These are phyloP conservation scores for Fraxinus cuspidata DNA, from an alignment of 257 asterid species.

Conservation along the genomic window DNA sequence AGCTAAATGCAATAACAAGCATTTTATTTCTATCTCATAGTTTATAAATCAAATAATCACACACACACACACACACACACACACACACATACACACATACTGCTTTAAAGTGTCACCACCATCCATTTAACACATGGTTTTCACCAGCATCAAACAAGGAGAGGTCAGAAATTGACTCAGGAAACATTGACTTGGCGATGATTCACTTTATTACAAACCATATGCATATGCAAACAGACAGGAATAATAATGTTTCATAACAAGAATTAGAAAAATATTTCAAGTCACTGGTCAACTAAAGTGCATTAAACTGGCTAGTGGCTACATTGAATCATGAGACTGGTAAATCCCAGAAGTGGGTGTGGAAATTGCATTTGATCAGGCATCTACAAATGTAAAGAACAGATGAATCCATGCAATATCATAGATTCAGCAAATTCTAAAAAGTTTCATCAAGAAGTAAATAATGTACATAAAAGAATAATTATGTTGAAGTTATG, in stretches of 20 bases:
- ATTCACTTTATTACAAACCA: neutral
- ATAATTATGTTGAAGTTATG: neutral
- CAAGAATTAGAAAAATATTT: neutral
- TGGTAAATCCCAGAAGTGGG: neutral
- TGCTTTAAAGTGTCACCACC: neutral
- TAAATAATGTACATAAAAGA: neutral
- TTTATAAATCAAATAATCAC: neutral
- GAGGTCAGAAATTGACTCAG: neutral
- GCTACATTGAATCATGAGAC: neutral
- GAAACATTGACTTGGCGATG: neutral
- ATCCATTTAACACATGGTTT: constrained; percentile 9
- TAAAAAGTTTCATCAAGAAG: constrained; percentile 2
- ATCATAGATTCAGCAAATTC: neutral
- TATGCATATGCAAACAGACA: neutral
- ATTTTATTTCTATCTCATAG: constrained; percentile 11
- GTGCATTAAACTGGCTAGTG: neutral
- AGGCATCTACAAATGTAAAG: neutral
- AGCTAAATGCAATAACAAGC: constrained; percentile 12
- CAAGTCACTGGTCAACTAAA: neutral
- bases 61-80: no score
- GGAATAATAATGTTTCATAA: neutral
- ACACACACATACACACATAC: no score
- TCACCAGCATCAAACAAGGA: constrained; percentile 2
- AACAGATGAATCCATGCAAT: neutral
- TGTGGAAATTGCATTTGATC: neutral